These are phyloP conservation scores for Trichoderma polysporum DNA, from an alignment of 2,329 filamentous ascomycete genomes.

Conservation along the genomic window DNA sequence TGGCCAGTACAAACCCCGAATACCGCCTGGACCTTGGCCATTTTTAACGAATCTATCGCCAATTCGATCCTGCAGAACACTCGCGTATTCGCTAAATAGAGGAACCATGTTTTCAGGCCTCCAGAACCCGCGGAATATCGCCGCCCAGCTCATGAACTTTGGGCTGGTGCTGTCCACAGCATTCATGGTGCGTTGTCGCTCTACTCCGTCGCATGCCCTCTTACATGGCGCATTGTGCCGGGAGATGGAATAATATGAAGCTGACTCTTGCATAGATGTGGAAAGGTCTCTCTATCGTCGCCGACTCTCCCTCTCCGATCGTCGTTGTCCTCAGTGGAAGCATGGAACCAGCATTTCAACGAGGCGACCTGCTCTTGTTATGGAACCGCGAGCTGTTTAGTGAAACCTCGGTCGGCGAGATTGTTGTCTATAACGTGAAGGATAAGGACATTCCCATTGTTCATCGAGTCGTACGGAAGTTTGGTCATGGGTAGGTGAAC, in stretches of 20 bases:
- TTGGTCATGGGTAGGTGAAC: constrained; percentile 54
- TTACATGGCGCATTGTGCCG: neutral
- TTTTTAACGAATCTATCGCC: neutral
- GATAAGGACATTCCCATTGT: constrained; percentile 98
- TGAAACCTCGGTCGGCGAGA: constrained; percentile 55
- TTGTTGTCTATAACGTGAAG: constrained; percentile 74
- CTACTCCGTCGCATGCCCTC: neutral
- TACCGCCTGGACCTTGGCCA: neutral
- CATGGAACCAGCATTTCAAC: constrained; percentile 81
- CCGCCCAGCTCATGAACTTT: constrained; percentile 84
- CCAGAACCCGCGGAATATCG: constrained; percentile 74
- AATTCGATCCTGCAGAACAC: neutral
- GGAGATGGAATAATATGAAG: neutral
- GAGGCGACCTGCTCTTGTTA: constrained; percentile 72
- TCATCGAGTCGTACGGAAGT: constrained; percentile 81
- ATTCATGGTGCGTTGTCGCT: constrained; percentile 64
- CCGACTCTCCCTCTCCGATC: constrained; percentile 74
- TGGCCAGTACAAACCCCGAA: neutral
- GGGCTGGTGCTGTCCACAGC: constrained; percentile 85
- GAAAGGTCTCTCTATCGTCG: constrained; percentile 81
- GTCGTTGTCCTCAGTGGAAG: constrained; percentile 82
- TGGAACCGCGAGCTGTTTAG: constrained; percentile 69
- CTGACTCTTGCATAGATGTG: constrained; percentile 56
- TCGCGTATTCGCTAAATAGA: neutral
- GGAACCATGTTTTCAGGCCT: constrained; percentile 65